Conservation (phyloP, 352 stramenopile genomes). For the Pythium graminicola region DNA sequence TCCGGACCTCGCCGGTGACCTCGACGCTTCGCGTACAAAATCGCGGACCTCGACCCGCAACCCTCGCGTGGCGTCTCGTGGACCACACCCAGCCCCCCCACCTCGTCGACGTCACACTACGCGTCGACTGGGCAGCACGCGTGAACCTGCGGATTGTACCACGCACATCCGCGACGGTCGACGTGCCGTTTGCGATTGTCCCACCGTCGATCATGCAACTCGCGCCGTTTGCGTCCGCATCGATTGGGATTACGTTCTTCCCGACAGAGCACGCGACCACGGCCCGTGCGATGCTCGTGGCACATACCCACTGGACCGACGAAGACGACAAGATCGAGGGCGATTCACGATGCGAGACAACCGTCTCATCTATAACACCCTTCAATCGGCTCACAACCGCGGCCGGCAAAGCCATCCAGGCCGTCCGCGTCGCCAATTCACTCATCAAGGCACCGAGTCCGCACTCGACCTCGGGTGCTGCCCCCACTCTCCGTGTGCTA, state of each 20-base stretch:
- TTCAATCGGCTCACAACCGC: slow-evolving; percentile 18
- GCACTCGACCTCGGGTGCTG: too few relatives aligned
- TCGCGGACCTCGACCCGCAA: slow-evolving; percentile 46
- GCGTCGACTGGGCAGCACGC: slow-evolving; percentile 39
- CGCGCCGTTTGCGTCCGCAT: slow-evolving; percentile 29
- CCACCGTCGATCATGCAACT: slow-evolving; percentile 18
- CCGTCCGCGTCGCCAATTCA: slow-evolving; percentile 60
- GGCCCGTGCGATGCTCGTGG: slow-evolving; percentile 44
- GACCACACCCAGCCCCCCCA: slow-evolving; percentile 43
- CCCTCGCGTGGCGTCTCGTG: slow-evolving; percentile 53
- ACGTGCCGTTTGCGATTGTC: slow-evolving; percentile 36
- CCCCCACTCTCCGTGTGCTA: slow-evolving; percentile 58
- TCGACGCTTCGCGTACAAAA: slow-evolving; percentile 60
- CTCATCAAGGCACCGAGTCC: too few relatives aligned
- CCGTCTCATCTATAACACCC: not conserved
- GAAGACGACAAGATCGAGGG: not conserved
- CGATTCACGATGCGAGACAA: slow-evolving; percentile 9
- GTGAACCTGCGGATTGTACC: slow-evolving; percentile 42
- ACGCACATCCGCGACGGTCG: slow-evolving; percentile 15
- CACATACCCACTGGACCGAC: slow-evolving; percentile 50
- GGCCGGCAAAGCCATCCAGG: slow-evolving; percentile 60
- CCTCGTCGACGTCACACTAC: slow-evolving; percentile 47
- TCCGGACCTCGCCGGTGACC: slow-evolving; percentile 35
- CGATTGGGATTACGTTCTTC: slow-evolving; percentile 52
- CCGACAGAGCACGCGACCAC: slow-evolving; percentile 17